These are phyloP conservation scores for Yarrowia sp. DNA, from an alignment of 805 yeast genomes.

Conservation along the genomic window DNA sequence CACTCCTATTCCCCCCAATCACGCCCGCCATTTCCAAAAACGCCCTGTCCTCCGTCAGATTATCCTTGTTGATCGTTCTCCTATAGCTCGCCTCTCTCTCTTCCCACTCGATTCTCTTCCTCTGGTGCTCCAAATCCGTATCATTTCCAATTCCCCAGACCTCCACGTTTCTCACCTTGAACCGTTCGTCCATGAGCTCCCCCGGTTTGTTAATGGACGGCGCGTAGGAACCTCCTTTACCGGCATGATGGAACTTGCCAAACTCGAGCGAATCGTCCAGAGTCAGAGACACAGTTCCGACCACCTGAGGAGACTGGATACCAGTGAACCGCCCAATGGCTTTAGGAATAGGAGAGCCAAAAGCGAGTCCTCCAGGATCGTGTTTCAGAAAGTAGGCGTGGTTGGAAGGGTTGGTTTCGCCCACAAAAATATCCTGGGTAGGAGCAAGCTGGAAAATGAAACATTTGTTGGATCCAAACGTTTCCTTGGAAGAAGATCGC, in stretches of 20 bases:
- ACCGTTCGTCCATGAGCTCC: constrained; percentile 61
- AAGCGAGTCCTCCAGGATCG: constrained; percentile 82
- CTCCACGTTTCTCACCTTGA: constrained; percentile 76
- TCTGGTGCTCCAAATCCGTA: constrained; percentile 77
- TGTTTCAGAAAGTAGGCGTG: constrained; percentile 63
- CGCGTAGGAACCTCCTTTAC: constrained; percentile 58
- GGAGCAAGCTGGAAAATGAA: constrained; percentile 75
- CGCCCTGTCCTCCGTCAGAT: constrained; percentile 73
- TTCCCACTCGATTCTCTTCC: constrained; percentile 89
- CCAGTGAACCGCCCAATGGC: constrained; percentile 5
- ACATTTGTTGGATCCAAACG: constrained; percentile 69
- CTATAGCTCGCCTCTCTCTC: constrained; percentile 82
- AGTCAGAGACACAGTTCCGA: constrained; percentile 82
- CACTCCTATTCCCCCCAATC: constrained; percentile 50
- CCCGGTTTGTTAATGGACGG: constrained; percentile 43
- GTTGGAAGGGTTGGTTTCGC: constrained; percentile 50
- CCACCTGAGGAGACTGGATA: constrained; percentile 47
- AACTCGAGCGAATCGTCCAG: constrained; percentile 80
- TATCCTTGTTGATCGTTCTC: constrained; percentile 68
- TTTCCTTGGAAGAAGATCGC: constrained; percentile 71
- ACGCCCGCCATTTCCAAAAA: constrained; percentile 82
- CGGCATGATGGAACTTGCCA: constrained; percentile 77
- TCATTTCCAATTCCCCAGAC: constrained; percentile 92
- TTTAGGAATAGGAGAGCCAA: constrained; percentile 61
- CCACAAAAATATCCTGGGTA: constrained; percentile 60